Evolutionary conservation across 257 asterid species (phyloP).

Genomic region (Solanum okadae): DNA sequence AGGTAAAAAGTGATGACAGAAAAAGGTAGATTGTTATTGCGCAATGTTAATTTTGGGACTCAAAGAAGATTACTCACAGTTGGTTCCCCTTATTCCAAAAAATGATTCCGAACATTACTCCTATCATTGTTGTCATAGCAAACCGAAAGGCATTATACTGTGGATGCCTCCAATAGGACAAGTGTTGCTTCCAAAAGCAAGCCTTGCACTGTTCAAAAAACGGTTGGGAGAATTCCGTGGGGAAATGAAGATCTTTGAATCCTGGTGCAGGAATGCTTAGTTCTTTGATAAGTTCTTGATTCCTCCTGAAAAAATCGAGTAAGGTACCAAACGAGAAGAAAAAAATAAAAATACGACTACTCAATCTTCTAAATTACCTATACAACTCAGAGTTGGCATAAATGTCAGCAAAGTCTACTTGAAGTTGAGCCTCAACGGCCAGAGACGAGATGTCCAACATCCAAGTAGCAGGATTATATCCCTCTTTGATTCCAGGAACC

Average conservation of each 20-base stretch:
- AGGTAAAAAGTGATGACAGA: background rate
- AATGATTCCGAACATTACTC: constrained; percentile 56
- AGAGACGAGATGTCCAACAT: constrained; percentile 74
- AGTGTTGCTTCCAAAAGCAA: constrained; percentile 75
- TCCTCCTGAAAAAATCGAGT: constrained; percentile 38
- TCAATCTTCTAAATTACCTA: constrained; percentile 27
- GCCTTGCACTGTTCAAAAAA: constrained; percentile 57
- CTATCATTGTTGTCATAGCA: constrained; percentile 51
- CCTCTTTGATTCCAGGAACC: constrained; percentile 68
- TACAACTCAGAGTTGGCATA: constrained; percentile 62
- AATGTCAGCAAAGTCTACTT: constrained; percentile 60
- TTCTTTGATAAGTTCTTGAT: constrained; percentile 55
- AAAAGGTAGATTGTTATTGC: background rate
- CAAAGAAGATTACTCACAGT: constrained; percentile 31
- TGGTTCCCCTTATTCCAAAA: constrained; percentile 64
- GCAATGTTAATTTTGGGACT: background rate
- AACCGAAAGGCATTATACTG: constrained; percentile 57
- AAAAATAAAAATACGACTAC: background rate
- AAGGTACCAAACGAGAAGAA: background rate
- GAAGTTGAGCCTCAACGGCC: constrained; percentile 61
- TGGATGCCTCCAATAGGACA: constrained; percentile 80
- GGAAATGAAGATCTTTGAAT: constrained; percentile 43
- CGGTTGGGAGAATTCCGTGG: constrained; percentile 52
- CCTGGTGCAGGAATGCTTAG: constrained; percentile 66
- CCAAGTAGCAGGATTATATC: constrained; percentile 85